A percentile compares a stretch with the other conserved stretches of the same genome.
Conservation (phyloP, 352 stramenopile genomes). For the Phytopythium litorale region DNA sequence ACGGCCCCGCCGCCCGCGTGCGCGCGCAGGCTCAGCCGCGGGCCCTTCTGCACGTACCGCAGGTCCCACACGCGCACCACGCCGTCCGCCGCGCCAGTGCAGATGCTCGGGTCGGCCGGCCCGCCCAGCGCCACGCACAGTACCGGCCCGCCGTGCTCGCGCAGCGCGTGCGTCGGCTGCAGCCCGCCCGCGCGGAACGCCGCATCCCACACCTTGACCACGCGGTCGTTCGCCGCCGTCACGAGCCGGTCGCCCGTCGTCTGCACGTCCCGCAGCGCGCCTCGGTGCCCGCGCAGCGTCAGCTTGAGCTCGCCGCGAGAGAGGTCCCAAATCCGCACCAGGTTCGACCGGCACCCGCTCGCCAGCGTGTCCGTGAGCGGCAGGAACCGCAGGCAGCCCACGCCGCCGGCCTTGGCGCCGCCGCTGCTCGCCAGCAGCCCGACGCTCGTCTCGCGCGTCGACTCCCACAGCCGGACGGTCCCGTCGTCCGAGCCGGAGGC, state of each 20-base stretch:
- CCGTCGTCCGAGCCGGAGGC: conserved; percentile 65
- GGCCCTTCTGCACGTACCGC: conserved; percentile 64
- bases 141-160: conserved; percentile 61
- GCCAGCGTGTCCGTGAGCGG: conserved; percentile 58
- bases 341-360: conserved; percentile 42
- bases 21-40: conserved; percentile 49
- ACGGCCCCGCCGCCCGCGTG: conserved; percentile 37
- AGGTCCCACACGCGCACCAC: conserved; percentile 82
- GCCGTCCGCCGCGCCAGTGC: conserved; percentile 66
- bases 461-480: conserved; percentile 76
- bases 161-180: conserved; percentile 50
- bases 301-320: conserved; percentile 43
- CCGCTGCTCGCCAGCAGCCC: conserved; percentile 32
- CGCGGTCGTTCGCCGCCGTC: conserved; percentile 69
- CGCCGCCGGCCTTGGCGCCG: conserved; percentile 25
- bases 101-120: conserved; percentile 73
- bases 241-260: conserved; percentile 69
- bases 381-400: conserved; percentile 64
- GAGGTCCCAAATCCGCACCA: conserved; percentile 76
- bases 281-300: conserved; percentile 52
- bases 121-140: conserved; percentile 68
- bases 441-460: conserved; percentile 51
- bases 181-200: conserved; percentile 41
- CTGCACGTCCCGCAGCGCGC: conserved; percentile 58
- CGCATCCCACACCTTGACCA: conserved; percentile 78